Conservation (phyloP, 2,329 filamentous ascomycete species). For the Paramyrothecium sp. region DNA sequence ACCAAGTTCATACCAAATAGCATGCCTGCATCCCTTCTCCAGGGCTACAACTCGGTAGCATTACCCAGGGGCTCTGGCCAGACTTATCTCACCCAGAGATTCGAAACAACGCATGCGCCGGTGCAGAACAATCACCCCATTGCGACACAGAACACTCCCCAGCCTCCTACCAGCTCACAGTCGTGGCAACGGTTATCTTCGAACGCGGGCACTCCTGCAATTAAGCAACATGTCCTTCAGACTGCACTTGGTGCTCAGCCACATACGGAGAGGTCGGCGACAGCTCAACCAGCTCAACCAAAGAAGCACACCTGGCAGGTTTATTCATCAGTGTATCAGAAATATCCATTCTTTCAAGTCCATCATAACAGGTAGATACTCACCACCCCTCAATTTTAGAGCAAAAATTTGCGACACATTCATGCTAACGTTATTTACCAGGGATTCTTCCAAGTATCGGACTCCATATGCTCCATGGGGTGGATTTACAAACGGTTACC, state of each 20-base stretch:
- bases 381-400: neutral
- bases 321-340: slow-evolving; percentile 44
- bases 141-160: neutral
- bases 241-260: slow-evolving; percentile 11
- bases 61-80: neutral
- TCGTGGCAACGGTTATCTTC: neutral
- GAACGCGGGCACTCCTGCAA: neutral
- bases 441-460: slow-evolving; percentile 54
- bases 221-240: slow-evolving; percentile 3
- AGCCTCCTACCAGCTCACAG: neutral
- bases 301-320: slow-evolving; percentile 30
- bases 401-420: neutral
- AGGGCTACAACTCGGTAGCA: slow-evolving; percentile 6
- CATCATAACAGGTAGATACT: slow-evolving; percentile 54
- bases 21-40: neutral
- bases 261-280: slow-evolving; percentile 1
- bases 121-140: slow-evolving; percentile 9
- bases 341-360: slow-evolving; percentile 58
- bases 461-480: slow-evolving; percentile 57
- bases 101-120: slow-evolving; percentile 16
- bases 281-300: slow-evolving; percentile 4
- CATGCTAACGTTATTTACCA: slow-evolving; percentile 17
- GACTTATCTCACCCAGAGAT: slow-evolving; percentile 17
- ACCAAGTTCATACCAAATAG: slow-evolving; percentile 17
- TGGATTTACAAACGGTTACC: slow-evolving; percentile 62